Base-by-base conservation (phyloP, 441 rosid species). In the Gossypium davidsonii region DNA sequence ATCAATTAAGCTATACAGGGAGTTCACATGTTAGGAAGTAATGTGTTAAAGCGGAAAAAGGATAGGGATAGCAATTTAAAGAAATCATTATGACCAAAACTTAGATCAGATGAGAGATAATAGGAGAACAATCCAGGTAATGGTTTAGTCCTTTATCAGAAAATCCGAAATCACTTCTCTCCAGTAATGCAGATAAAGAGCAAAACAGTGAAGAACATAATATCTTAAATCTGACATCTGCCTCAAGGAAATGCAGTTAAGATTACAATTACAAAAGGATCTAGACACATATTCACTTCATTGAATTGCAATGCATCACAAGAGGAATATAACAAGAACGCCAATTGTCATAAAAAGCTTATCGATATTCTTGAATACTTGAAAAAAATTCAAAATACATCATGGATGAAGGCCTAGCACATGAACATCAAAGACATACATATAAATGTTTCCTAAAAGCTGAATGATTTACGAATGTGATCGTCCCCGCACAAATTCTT, bases 401-500 rank as follows among this genome's bases (percentile, higher is more conserved):
- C 0, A 2, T n/a, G 18, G 12, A 48, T 14, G 34, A 15, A 25
- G 23, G 52, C 34, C 74, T 52, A 55, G 69, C 18, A 59, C 12
- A 53, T 28, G 14, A 5, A 65, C 37, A 67, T 37, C 56, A 58
- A 44, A 79, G 60, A 61, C 49, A 69, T 76, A 70, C 75, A 66
- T n/a, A 63, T 73, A 58, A 66, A 70, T 79, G 61, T 66, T 58
- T 72, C 74, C 78, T 61, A 73, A 74, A 71, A 69, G 56, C 23
- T 34, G 65, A 71, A 26, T 59, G 7, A 52, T 76, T 90, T 83
- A 94, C 66, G 89, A 83, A 84, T 86, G 99, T 3, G 96, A 91
- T 15, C 91, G 89, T 18, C 97, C 85, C 73, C 92, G 92, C 66
- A 94, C 89, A 82, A 94, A 92, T 74, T 90, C 96, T 83, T 92